These are phyloP conservation scores for Irpex lacteus DNA, from an alignment of 1,284 basidiomycete genomes.

Conservation along the genomic window DNA sequence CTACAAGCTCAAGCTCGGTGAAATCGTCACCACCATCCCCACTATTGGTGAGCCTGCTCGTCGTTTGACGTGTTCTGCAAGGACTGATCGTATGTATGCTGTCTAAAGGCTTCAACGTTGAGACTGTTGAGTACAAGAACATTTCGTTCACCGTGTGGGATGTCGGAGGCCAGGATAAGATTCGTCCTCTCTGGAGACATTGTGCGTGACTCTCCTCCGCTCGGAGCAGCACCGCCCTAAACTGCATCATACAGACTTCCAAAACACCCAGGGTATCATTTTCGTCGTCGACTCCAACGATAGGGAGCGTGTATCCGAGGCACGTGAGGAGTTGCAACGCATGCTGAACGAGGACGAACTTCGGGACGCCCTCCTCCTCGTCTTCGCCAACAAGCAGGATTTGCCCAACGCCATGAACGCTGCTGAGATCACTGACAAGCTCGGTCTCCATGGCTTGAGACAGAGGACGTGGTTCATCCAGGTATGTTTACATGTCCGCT, in stretches of 20 bases:
- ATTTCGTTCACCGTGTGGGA: constrained; percentile 92
- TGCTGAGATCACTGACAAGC: constrained; percentile 99
- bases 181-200: constrained; percentile 96
- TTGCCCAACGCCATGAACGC: constrained; percentile 99
- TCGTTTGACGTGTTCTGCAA: constrained; percentile 1
- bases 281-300: constrained; percentile 99
- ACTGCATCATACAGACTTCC: constrained; percentile 76
- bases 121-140: constrained; percentile 93
- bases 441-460: constrained; percentile 95
- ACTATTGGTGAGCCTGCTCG: constrained; percentile 80
- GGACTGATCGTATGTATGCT: not conserved
- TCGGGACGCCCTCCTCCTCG: constrained; percentile 95
- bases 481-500: constrained; percentile 42
- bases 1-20: constrained; percentile 98
- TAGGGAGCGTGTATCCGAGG: constrained; percentile 98
- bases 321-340: constrained; percentile 98
- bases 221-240: constrained; percentile 6
- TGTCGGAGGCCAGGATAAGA: constrained; percentile 88
- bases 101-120: constrained; percentile 89
- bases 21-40: constrained; percentile 99
- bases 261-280: constrained; percentile 99
- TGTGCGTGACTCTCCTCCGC: constrained; percentile 56
- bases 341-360: constrained; percentile 99
- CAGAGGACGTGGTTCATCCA: constrained; percentile 99
- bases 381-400: constrained; percentile 99